Base-by-base conservation (phyloP, 257 asterid species). In the Plectranthus barbatus region DNA sequence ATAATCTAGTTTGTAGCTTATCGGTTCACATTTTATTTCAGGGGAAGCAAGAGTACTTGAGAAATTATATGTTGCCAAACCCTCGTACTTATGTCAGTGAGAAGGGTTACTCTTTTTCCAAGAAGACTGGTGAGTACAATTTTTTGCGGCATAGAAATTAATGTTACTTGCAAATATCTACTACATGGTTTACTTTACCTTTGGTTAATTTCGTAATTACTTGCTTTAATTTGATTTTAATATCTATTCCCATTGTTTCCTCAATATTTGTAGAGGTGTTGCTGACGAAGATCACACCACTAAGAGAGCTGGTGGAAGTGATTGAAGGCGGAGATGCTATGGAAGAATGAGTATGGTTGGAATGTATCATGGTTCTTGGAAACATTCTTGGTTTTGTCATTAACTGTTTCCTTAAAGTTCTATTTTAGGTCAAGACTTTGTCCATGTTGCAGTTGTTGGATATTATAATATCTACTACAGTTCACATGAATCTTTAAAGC, bases 1-100 rank as follows among this genome's bases (percentile, higher is more conserved):
- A 20, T 18, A 12, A 29, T 51, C 1, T 40, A 50, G 45, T 12
- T 21, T 52, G 36, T 40, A 20, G 71, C 48, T 47, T 40, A 17
- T 66, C n/a, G 58, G 0, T 40, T 26, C 13, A 3, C 31, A 39
- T 19, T 36, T 72, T 56, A 4, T 17, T 72, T 65, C 76, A 85
- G 96, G 96, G 95, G 70, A 61, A 76, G 74, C 69, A 77, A 71
- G 96, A 91, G 61, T 91, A 91, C 67, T 73, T 91, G 66, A 84
- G 96, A 73, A 91, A 91, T 60, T 78, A 87, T 69, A 44, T 76
- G 74, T 11, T 24, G 62, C 96, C 97, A 9, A 91, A 91, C 76
- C 97, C 97, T 21, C 95, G 97, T 17, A 91, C 95, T 3, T 91
- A 91, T 60, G 64, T 80, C 72, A 84, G 81, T 66, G 82, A 85